phyloP scores from a whole-genome alignment of 345 rosid species.

The Lepidium aucheri region DNA sequence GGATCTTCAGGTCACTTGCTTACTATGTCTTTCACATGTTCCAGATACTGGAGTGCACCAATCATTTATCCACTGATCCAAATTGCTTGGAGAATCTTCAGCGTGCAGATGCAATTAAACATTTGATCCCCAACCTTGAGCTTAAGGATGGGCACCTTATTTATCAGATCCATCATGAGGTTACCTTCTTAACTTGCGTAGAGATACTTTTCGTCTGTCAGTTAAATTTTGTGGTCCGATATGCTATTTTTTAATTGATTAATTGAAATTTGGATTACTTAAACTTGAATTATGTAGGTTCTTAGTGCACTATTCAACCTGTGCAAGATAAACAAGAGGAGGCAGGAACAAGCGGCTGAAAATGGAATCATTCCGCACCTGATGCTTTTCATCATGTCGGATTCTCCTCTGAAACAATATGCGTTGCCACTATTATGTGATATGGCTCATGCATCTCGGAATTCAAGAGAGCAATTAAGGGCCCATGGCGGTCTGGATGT shows the following conservation, averaged over 20 bases:
- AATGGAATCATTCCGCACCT: conserved; percentile 98
- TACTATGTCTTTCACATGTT: conserved; percentile 11
- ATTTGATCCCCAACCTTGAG: conserved; percentile 90
- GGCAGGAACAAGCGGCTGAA: conserved; percentile 99
- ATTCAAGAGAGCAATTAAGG: conserved; percentile 93
- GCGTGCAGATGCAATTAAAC: conserved; percentile 92
- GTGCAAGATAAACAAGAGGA: conserved; percentile 98
- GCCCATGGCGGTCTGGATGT: conserved; percentile 97
- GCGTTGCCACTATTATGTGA: conserved; percentile 94
- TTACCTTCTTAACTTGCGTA: conserved; percentile 27
- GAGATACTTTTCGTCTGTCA: neutral
- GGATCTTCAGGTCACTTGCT: neutral
- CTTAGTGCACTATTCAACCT: conserved; percentile 92
- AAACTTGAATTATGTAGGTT: conserved; percentile 45
- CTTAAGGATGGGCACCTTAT: conserved; percentile 85
- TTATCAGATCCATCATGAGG: conserved; percentile 80
- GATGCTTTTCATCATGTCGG: conserved; percentile 74
- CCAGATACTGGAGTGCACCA: conserved; percentile 82
- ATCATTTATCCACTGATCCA: conserved; percentile 86
- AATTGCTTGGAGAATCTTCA: conserved; percentile 96
- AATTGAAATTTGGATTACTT: neutral
- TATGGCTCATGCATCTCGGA: conserved; percentile 99
- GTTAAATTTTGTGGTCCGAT: neutral
- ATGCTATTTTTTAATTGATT: neutral
- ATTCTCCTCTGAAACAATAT: conserved; percentile 66